Conservation (phyloP, 2,329 filamentous ascomycete species). For the Paraphaeosphaeria sporulosa region DNA sequence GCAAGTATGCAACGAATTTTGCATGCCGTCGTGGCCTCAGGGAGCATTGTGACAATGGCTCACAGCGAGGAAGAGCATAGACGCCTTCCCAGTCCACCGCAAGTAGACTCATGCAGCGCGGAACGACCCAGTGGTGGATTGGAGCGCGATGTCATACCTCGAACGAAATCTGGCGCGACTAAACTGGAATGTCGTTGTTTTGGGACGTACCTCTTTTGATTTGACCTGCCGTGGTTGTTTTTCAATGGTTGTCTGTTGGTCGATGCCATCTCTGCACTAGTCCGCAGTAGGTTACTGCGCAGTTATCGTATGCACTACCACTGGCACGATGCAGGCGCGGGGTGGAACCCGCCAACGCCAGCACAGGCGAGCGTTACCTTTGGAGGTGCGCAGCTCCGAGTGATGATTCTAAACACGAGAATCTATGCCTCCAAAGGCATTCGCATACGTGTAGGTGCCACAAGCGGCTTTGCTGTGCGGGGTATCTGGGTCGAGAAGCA, state of each 20-base stretch:
- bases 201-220: no score
- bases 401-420: not conserved
- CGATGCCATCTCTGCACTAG: not conserved
- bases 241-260: not conserved
- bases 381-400: slow-evolving; percentile 5
- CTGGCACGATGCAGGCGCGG: not conserved
- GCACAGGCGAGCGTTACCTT: slow-evolving; percentile 8
- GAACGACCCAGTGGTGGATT: no score
- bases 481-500: slow-evolving; percentile 1
- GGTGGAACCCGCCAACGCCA: no score
- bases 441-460: not conserved
- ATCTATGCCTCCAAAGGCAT: slow-evolving; percentile 9
- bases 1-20: no score
- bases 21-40: no score
- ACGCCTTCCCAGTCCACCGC: no score
- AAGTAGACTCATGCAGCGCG: no score
- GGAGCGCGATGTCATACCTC: no score
- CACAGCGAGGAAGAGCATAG: not conserved
- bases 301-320: not conserved
- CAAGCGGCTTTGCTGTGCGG: not conserved
- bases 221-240: no score
- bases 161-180: no score
- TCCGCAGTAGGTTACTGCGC: not conserved
- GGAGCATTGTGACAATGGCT: not conserved
- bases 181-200: no score